These are phyloP conservation scores for Myochromella boudieri DNA, from an alignment of 768 basidiomycete species.

Conservation along the genomic window DNA sequence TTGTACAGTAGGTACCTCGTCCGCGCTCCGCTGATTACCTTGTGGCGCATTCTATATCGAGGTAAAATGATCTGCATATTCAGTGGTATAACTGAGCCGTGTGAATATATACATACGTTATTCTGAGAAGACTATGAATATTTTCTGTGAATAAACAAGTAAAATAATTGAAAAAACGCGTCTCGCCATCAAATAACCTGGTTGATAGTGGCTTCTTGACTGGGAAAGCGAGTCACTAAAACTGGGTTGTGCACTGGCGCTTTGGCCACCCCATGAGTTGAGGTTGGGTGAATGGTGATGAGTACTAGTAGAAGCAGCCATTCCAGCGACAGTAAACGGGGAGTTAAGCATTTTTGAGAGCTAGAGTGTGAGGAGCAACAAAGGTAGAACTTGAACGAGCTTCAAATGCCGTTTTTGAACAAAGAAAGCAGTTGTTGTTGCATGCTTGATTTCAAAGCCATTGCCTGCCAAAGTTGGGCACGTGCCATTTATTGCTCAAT, in stretches of 20 bases:
- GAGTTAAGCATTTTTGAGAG: constrained; percentile 36
- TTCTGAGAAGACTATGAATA: constrained; percentile 46
- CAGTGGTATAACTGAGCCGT: too few relatives aligned
- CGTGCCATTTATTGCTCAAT: too few relatives aligned
- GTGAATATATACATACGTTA: constrained; percentile 38
- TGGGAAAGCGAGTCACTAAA: constrained; percentile 70
- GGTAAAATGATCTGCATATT: too few relatives aligned
- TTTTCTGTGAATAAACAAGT: background rate
- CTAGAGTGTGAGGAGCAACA: background rate
- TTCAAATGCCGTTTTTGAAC: background rate
- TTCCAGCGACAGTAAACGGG: constrained; percentile 59
- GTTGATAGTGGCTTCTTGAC: constrained; percentile 75
- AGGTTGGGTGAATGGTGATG: constrained; percentile 49
- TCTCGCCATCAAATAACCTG: constrained; percentile 78
- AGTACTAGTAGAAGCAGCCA: constrained; percentile 49
- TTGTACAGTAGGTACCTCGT: constrained; percentile 73
- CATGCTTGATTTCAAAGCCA: background rate
- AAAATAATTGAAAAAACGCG: background rate
- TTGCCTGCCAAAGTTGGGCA: background rate
- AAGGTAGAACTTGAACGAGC: background rate
- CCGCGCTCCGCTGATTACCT: constrained; percentile 60
- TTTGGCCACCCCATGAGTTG: constrained; percentile 52
- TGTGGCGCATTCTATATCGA: constrained; percentile 43
- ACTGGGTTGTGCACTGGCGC: constrained; percentile 41
- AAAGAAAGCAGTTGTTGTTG: background rate